Conservation (phyloP, 2,329 filamentous ascomycete species). For the Claviceps cyperi region DNA sequence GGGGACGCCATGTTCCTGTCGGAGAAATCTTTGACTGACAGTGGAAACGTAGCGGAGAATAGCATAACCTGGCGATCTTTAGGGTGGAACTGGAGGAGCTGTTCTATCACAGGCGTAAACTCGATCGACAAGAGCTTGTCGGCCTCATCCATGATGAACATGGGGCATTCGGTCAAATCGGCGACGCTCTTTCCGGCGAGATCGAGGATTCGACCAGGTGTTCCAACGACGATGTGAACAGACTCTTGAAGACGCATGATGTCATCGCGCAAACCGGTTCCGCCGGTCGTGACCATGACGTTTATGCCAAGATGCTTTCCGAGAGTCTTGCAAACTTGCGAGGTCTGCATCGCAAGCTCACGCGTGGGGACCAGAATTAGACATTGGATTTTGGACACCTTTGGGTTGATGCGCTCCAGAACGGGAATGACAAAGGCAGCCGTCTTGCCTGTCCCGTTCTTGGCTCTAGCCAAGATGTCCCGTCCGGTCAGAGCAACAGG, state of each 20-base stretch:
- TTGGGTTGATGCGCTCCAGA: slow-evolving; percentile 90
- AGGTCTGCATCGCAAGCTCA: slow-evolving; percentile 95
- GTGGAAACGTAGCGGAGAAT: slow-evolving; percentile 93
- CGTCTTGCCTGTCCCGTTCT: slow-evolving; percentile 98
- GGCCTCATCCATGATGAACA: slow-evolving; percentile 99
- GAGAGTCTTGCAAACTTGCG: slow-evolving; percentile 96
- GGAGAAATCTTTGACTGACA: slow-evolving; percentile 95
- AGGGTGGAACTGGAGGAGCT: slow-evolving; percentile 86
- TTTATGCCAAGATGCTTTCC: slow-evolving; percentile 96
- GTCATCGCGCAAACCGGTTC: slow-evolving; percentile 87
- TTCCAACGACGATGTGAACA: slow-evolving; percentile 95
- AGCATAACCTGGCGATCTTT: slow-evolving; percentile 99
- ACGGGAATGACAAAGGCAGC: slow-evolving; percentile 95
- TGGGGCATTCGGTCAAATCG: slow-evolving; percentile 88
- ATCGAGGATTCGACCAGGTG: slow-evolving; percentile 90
- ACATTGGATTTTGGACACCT: slow-evolving; percentile 90
- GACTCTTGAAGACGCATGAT: slow-evolving; percentile 89
- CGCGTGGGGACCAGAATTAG: slow-evolving; percentile 91
- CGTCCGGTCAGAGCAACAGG: slow-evolving; percentile 89
- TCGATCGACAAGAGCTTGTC: slow-evolving; percentile 95
- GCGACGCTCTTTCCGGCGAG: slow-evolving; percentile 92
- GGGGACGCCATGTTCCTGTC: slow-evolving; percentile 95
- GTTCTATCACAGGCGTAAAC: slow-evolving; percentile 95
- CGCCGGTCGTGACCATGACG: slow-evolving; percentile 98
- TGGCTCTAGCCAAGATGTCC: slow-evolving; percentile 89